Evolutionary conservation across 805 yeast species (phyloP).

Genomic region (Starmerella geochares): DNA sequence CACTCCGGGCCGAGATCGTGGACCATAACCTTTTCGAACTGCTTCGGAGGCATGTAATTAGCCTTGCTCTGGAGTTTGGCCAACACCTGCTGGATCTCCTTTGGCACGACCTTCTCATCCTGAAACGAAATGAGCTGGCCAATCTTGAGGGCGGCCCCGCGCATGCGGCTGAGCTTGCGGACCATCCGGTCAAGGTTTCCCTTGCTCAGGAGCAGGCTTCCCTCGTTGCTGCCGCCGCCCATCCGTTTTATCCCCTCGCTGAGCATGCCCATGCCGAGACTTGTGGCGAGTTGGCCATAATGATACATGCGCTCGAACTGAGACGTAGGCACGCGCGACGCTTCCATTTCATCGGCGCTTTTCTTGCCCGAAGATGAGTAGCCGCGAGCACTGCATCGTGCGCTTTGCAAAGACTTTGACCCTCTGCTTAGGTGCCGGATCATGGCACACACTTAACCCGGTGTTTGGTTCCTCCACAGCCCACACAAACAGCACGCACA

Average conservation of each 20-base stretch:
- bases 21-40: constrained; percentile 64
- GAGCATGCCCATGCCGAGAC: constrained; percentile 76
- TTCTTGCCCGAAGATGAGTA: background rate
- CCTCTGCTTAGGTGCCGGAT: background rate
- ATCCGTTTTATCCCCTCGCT: constrained; percentile 63
- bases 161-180: constrained; percentile 78
- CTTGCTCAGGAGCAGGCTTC: constrained; percentile 60
- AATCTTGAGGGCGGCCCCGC: constrained; percentile 96
- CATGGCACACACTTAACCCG: background rate
- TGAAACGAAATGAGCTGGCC: constrained; percentile 98
- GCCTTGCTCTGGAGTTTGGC: constrained; percentile 86
- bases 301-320: constrained; percentile 84
- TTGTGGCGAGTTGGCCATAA: constrained; percentile 86
- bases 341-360: constrained; percentile 36
- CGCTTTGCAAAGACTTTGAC: background rate
- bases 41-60: constrained; percentile 91
- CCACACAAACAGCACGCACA: background rate
- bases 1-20: constrained; percentile 69
- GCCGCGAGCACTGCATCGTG: background rate
- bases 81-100: constrained; percentile 70
- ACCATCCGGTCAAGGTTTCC: constrained; percentile 81
- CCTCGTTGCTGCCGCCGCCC: constrained; percentile 28
- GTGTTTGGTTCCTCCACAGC: background rate
- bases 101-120: constrained; percentile 74
- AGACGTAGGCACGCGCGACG: constrained; percentile 73